Conservation (phyloP, 225 moss, liverwort and hornwort species). For the Sphagnum tenellum region DNA sequence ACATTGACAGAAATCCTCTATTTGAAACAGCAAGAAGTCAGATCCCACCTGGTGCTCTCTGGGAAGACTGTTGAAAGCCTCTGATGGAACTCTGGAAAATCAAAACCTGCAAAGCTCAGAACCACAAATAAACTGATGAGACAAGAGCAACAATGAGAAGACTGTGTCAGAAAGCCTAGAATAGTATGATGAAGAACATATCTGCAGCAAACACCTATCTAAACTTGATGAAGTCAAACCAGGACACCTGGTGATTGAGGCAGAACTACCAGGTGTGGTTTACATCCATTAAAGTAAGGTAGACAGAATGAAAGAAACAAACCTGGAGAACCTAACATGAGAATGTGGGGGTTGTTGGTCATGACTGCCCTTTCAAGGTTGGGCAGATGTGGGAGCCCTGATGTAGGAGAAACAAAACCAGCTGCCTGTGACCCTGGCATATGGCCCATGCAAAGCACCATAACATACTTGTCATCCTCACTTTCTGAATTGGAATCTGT, state of each 20-base stretch:
- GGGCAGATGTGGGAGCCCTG: slow-evolving; percentile 41
- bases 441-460: slow-evolving; percentile 38
- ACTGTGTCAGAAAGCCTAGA: no score
- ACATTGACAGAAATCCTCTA: no score
- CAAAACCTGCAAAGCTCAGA: slow-evolving; percentile 14
- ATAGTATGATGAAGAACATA: no score
- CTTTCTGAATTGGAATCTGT: neutral
- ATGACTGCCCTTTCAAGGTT: slow-evolving; percentile 37
- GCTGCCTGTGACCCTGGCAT: slow-evolving; percentile 39
- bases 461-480: slow-evolving; percentile 14
- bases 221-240: neutral
- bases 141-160: no score
- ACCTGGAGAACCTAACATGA: slow-evolving; percentile 42
- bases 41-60: slow-evolving; percentile 32
- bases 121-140: no score
- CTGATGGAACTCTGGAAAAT: slow-evolving; percentile 36
- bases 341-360: slow-evolving; percentile 39
- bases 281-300: neutral
- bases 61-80: slow-evolving; percentile 32
- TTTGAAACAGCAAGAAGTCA: neutral
- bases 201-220: no score
- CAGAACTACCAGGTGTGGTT: no score
- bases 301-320: neutral
- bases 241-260: no score
- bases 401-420: slow-evolving; percentile 35